Evolutionary conservation across 169 alveolate species (phyloP).

Genomic region (Toxoplasma gondii): DNA sequence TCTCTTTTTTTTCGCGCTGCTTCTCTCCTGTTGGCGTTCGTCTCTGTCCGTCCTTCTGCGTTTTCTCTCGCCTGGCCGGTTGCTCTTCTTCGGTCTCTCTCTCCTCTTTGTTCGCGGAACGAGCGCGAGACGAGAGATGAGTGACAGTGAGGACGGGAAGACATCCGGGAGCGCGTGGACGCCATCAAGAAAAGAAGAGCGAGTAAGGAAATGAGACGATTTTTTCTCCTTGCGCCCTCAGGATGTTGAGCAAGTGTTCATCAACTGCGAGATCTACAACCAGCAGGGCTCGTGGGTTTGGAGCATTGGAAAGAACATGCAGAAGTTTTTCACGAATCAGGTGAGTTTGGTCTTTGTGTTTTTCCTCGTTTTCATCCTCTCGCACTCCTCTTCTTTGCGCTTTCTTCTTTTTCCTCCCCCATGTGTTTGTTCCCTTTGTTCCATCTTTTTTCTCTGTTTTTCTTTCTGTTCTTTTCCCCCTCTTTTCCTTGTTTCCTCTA

Average conservation of each 20-base stretch:
- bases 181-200: too few relatives aligned
- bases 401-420: background rate
- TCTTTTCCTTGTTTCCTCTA: background rate
- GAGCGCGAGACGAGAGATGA: too few relatives aligned
- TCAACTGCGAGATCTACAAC: constrained; percentile 85
- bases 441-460: background rate
- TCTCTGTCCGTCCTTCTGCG: background rate
- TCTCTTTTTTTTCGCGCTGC: too few relatives aligned
- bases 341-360: constrained; percentile 20
- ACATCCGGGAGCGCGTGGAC: too few relatives aligned
- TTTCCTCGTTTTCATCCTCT: background rate
- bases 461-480: too few relatives aligned
- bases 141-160: too few relatives aligned
- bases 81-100: background rate
- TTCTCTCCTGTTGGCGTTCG: background rate
- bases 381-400: background rate
- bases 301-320: constrained; percentile 84
- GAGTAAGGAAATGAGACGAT: background rate
- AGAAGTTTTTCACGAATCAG: constrained; percentile 81
- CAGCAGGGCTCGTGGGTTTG: constrained; percentile 87
- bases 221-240: background rate
- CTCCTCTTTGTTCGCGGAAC: too few relatives aligned
- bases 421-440: background rate
- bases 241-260: constrained; percentile 87
- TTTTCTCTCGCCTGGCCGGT: too few relatives aligned